These are phyloP conservation scores for Malassezia obtusa DNA, from an alignment of 1,284 basidiomycete genomes.

Conservation along the genomic window DNA sequence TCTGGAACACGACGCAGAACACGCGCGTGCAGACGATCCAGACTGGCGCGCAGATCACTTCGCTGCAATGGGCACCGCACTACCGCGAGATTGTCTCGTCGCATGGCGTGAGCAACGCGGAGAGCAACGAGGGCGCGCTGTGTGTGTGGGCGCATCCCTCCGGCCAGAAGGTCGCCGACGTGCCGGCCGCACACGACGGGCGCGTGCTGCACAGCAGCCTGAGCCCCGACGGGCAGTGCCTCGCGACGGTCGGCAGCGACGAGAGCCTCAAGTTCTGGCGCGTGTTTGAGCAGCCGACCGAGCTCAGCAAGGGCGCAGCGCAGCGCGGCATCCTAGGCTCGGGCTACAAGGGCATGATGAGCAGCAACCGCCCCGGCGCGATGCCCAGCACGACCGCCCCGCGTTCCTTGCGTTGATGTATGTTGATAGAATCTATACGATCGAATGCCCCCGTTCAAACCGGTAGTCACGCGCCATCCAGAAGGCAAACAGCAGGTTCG, in stretches of 20 bases:
- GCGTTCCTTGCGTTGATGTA: conserved; percentile 12
- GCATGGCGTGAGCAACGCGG: conserved; percentile 57
- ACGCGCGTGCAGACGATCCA: conserved; percentile 39
- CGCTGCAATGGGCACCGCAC: conserved; percentile 77
- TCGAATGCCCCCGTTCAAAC: not conserved
- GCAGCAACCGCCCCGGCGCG: not conserved
- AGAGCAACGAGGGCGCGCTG: conserved; percentile 31
- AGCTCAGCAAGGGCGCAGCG: conserved; percentile 19
- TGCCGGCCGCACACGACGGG: conserved; percentile 40
- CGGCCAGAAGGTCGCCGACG: conserved; percentile 35
- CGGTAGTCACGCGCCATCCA: not conserved
- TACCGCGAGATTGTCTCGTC: conserved; percentile 83
- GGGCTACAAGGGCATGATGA: conserved; percentile 6
- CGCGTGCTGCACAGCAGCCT: conserved; percentile 34
- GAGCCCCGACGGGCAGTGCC: conserved; percentile 41
- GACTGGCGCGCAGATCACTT: conserved; percentile 70
- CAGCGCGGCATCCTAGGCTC: conserved; percentile 7
- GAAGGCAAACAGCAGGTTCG: not conserved
- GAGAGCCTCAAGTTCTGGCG: conserved; percentile 47
- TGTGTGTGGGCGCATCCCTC: conserved; percentile 44
- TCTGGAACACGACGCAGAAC: conserved; percentile 57
- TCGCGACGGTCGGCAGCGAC: conserved; percentile 43
- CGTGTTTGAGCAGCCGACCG: conserved; percentile 38
- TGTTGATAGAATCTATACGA: not conserved
- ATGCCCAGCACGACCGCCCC: not conserved